Base-by-base conservation (phyloP, 192 early-diverging fungal species). In the Linnemannia zychae region DNA sequence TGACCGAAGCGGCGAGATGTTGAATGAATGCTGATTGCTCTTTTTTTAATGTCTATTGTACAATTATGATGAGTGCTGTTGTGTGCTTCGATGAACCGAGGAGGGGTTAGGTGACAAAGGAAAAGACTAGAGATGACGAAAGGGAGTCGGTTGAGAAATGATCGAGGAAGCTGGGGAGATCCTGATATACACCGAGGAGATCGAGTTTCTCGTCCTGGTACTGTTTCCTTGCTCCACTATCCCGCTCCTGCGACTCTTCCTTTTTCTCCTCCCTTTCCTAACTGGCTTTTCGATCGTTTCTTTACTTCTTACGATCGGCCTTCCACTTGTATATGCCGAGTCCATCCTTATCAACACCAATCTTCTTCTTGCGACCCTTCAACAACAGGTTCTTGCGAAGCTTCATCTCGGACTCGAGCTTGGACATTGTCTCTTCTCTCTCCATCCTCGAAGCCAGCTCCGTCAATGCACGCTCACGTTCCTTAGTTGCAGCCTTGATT, bases 311-410 rank as follows among this genome's bases (percentile, higher is more conserved):
- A 69, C 98, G 90, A 67, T 95, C 95, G 4, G 94, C 91, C 77
- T 93, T 95, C 98, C 98, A 99, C 88, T 98, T 99, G 91, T 97
- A 98, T 47, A 96, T 88, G 17, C 95, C 86, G 31, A 98, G 84
- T 0, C 98, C 98, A 76, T 93, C 80, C 71, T 83, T 88, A 81
- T 99, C 97, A 22, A 82, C 91, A 68, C 97, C 98, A 44, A 97
- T 90, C 89, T 96, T 97, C 81, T 88, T 91, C 83, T 90, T 93
- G 44, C 89, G 76, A 33, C 97, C 97, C 88, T 98, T 98, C 72
- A 93, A 92, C 92, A 92, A 94, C 49, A 99, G 82, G 38, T 93
- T 90, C 74, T 93, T 94, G 63, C 97, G 96, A 50, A 96, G 78
- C 24, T 89, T 86, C 90, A 98, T 91, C 87, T 98, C 98, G 37